These are phyloP conservation scores for Bipolaris oryzae DNA, from an alignment of 2,329 filamentous ascomycete species.

Conservation along the genomic window DNA sequence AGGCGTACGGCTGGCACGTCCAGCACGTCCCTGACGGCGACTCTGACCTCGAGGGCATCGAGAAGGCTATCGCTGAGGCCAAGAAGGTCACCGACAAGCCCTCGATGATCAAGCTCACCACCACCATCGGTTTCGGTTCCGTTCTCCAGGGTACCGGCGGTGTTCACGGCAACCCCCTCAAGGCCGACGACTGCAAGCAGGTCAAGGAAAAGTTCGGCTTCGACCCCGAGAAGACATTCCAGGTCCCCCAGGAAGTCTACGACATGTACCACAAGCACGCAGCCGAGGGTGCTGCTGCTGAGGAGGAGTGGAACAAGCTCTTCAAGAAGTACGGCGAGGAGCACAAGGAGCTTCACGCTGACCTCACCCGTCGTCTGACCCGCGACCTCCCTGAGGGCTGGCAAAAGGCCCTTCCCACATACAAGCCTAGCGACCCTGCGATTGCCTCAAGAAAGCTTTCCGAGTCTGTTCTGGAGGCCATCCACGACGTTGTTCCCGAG, in stretches of 20 bases:
- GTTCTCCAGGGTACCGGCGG: slow-evolving; percentile 90
- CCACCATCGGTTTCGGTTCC: slow-evolving; percentile 96
- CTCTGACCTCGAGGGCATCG: slow-evolving; percentile 83
- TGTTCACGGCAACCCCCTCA: slow-evolving; percentile 95
- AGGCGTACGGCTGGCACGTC: slow-evolving; percentile 96
- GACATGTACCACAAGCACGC: slow-evolving; percentile 86
- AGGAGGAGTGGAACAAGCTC: slow-evolving; percentile 95
- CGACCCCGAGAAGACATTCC: slow-evolving; percentile 91
- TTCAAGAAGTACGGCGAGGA: slow-evolving; percentile 83
- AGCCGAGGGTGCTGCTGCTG: slow-evolving; percentile 82
- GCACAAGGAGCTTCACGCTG: slow-evolving; percentile 78
- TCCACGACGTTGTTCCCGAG: slow-evolving; percentile 83
- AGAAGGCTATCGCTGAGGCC: slow-evolving; percentile 83
- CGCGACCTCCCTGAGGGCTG: slow-evolving; percentile 92
- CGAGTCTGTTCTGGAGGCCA: slow-evolving; percentile 87
- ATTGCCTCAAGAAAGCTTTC: slow-evolving; percentile 95
- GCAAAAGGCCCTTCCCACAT: slow-evolving; percentile 91
- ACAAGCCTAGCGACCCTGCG: slow-evolving; percentile 83
- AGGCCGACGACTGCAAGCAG: slow-evolving; percentile 90
- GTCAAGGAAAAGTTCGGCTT: slow-evolving; percentile 97
- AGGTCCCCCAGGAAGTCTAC: slow-evolving; percentile 92
- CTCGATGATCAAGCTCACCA: slow-evolving; percentile 93
- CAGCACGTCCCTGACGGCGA: slow-evolving; percentile 86
- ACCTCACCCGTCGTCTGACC: slow-evolving; percentile 79
- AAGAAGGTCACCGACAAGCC: slow-evolving; percentile 95